These are phyloP conservation scores for Ilex asprella DNA, from an alignment of 257 asterid genomes.

Conservation along the genomic window DNA sequence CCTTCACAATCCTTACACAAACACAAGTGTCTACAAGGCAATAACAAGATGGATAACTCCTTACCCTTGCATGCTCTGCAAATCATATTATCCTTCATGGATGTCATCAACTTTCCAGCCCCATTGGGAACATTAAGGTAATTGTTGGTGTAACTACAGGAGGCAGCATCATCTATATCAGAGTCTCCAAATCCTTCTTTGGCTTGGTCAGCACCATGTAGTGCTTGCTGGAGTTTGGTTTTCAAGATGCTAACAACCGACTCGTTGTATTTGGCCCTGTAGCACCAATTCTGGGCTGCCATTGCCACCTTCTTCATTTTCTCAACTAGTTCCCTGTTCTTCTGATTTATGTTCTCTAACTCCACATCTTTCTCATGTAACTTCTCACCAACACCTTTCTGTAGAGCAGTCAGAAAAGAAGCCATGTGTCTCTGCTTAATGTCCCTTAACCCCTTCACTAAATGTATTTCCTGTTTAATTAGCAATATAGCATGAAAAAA, in stretches of 20 bases:
- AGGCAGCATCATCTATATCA: constrained; percentile 56
- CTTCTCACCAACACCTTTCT: constrained; percentile 40
- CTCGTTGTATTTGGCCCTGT: constrained; percentile 77
- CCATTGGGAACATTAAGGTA: no score
- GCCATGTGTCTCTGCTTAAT: constrained; percentile 68
- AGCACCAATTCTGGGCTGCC: constrained; percentile 84
- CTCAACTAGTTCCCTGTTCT: constrained; percentile 67
- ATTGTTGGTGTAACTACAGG: constrained; percentile 13
- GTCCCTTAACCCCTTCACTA: constrained; percentile 55
- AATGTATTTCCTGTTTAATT: constrained; percentile 50
- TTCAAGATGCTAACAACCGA: constrained; percentile 61
- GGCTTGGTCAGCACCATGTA: constrained; percentile 39
- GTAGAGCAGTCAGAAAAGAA: constrained; percentile 42
- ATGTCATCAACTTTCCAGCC: no score
- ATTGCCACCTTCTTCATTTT: constrained; percentile 51
- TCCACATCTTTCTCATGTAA: constrained; percentile 61
- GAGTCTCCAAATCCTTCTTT: constrained; percentile 75
- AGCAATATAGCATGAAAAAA: no score
- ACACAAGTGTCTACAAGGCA: no score
- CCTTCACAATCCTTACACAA: no score
- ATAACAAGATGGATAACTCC: no score
- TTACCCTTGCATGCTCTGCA: no score
- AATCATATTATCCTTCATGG: no score
- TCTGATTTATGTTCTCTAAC: constrained; percentile 49
- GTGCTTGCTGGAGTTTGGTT: constrained; percentile 55